These are phyloP conservation scores for Trypanosomatidae sp. DNA, from an alignment of 208 protist genomes.

Conservation along the genomic window DNA sequence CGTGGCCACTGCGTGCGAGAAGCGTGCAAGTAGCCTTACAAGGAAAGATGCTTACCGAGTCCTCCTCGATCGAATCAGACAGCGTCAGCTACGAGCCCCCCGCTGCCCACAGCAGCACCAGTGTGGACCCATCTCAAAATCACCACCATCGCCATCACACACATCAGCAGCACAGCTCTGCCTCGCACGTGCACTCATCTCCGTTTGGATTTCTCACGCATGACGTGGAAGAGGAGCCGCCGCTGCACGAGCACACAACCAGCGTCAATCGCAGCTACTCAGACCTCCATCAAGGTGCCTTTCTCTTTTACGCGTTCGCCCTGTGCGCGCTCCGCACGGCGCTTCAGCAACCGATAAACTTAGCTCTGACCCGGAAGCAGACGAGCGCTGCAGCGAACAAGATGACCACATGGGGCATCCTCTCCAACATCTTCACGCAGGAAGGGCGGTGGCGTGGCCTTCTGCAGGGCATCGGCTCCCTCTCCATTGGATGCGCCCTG, in stretches of 20 bases:
- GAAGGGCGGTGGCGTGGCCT: conserved; percentile 67
- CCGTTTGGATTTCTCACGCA: conserved; percentile 23
- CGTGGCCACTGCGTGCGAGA: neutral
- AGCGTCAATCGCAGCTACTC: conserved; percentile 80
- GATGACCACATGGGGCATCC: conserved; percentile 36
- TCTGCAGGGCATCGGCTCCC: conserved; percentile 50
- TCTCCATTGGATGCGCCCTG: conserved; percentile 68
- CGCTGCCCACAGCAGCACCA: neutral
- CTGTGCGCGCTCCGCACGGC: conserved; percentile 75
- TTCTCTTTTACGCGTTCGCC: conserved; percentile 54
- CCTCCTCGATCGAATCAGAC: conserved; percentile 7
- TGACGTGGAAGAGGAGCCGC: conserved; percentile 20
- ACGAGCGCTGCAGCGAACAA: conserved; percentile 36
- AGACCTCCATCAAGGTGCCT: conserved; percentile 53
- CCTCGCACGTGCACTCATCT: neutral
- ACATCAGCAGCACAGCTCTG: neutral
- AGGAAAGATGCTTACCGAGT: conserved; percentile 16
- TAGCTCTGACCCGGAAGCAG: conserved; percentile 81
- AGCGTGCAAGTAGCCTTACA: no score
- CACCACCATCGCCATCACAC: neutral
- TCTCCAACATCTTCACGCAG: conserved; percentile 36
- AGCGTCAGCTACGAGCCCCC: neutral
- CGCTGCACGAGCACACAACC: conserved; percentile 63
- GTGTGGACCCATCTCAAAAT: neutral
- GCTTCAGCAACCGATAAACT: conserved; percentile 79